Base-by-base conservation (phyloP, 2,329 filamentous ascomycete species). In the Colletotrichum australisinense region DNA sequence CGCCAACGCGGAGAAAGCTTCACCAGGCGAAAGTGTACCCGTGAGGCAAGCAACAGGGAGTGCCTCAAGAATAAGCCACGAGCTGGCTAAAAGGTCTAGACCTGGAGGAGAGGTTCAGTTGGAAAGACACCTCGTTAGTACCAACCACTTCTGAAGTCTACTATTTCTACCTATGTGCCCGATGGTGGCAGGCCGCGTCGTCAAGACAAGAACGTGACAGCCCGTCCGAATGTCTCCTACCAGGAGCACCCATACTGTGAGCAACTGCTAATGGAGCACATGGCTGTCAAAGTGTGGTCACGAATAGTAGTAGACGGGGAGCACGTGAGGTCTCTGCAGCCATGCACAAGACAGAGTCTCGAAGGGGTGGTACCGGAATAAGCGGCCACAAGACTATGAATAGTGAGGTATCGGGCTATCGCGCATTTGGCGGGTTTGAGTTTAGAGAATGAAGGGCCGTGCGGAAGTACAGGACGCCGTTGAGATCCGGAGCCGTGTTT, bases 401-500 rank as follows among this genome's bases (percentile, higher is more conserved):
- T 24, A 26, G n/a, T 30, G 22, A 42, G 14, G 30, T 52, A 35
- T 59, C 68, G 30, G 42, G 53, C 55, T 35, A 59, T 42, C 19
- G 60, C 53, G 53, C 55, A 52, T 32, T 66, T 56, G 55, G 24
- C 52, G 52, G 59, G 38, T 8, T 66, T 70, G 63, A 19, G 69
- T 46, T 56, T 62, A 24, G 56, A n/a, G 46, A 52, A n/a, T 46
- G 53, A 46, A 46, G 67, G 56, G 71, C 46, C 71, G 67, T 73
- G 67, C 71, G 65, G 49, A n/a, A 26, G 22, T 30, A 66, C 67
- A 71, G 11, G 60, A 63, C 71, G 71, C 71, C 71, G 71, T 73
- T 71, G 67, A 53, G 28, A 71, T 73, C 71, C 67, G 62, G 35
- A 71, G 67, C 71, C 71, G 67, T 73, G 71, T 73, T 60, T 62